phyloP scores from a whole-genome alignment of 345 rosid genomes.

The Firmiana major region DNA sequence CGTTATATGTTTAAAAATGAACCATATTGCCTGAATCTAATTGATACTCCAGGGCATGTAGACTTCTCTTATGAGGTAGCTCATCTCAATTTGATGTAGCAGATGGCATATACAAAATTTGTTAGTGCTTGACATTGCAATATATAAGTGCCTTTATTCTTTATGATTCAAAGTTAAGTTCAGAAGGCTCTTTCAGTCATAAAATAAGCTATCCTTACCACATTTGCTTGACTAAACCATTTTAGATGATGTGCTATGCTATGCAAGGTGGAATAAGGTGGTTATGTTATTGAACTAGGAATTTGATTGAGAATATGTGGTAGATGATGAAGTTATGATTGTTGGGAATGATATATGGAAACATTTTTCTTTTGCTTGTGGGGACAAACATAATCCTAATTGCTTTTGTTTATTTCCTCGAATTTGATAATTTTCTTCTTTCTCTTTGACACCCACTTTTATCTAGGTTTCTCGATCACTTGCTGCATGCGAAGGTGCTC shows the following conservation, averaged over 20 bases:
- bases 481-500: slow-evolving; percentile 99
- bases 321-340: not conserved
- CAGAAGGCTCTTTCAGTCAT: not conserved
- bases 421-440: not conserved
- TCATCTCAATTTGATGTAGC: not conserved
- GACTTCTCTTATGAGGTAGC: slow-evolving; percentile 97
- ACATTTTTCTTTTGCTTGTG: not conserved
- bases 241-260: not conserved
- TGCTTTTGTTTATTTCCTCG: not conserved
- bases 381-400: not conserved
- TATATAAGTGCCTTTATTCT: not conserved
- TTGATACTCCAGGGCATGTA: slow-evolving; percentile 97
- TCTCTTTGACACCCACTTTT: slow-evolving; percentile 1
- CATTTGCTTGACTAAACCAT: not conserved
- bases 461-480: slow-evolving; percentile 93
- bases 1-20: slow-evolving; percentile 59
- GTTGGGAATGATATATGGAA: not conserved
- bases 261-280: not conserved
- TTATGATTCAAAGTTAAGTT: slow-evolving; percentile 3
- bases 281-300: slow-evolving; percentile 7
- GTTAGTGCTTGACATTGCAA: not conserved
- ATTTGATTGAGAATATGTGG: not conserved
- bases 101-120: not conserved
- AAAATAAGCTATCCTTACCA: not conserved
- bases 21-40: slow-evolving; percentile 83